A percentile compares a stretch with the other conserved stretches of the same genome.
phyloP scores from a whole-genome alignment of 2,329 filamentous ascomycete species.

The Monosporascus cannonballus region DNA sequence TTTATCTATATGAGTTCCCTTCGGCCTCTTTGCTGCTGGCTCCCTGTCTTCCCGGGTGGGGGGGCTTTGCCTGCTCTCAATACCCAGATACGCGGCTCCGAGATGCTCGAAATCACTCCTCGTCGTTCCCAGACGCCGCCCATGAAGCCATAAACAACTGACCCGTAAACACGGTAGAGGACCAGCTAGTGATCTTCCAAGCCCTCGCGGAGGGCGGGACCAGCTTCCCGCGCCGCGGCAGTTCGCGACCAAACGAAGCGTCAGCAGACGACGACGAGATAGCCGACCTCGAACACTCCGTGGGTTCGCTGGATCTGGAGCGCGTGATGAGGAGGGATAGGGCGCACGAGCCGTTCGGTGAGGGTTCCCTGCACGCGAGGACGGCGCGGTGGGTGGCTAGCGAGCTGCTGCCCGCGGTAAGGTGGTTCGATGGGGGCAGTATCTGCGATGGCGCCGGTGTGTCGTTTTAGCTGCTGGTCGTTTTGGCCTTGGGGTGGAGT shows the following conservation, averaged over 20 bases:
- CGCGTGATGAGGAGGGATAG: slow-evolving; percentile 30
- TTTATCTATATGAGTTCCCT: too few relatives aligned
- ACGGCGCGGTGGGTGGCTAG: slow-evolving; percentile 57
- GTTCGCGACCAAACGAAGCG: slow-evolving; percentile 5
- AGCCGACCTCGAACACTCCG: slow-evolving; percentile 5
- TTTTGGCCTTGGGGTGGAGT: too few relatives aligned
- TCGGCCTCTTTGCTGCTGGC: too few relatives aligned
- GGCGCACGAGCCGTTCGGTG: slow-evolving; percentile 44
- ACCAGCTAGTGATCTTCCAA: slow-evolving; percentile 57
- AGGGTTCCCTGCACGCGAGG: slow-evolving; percentile 49
- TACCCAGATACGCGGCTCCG: too few relatives aligned
- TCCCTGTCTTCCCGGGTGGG: too few relatives aligned
- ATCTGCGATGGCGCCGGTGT: slow-evolving; percentile 42
- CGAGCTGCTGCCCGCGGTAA: slow-evolving; percentile 40
- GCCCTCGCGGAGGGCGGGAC: slow-evolving; percentile 48
- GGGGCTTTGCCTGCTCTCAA: too few relatives aligned
- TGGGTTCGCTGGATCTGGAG: slow-evolving; percentile 15
- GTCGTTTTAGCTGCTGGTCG: neutral
- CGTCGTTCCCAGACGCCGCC: too few relatives aligned
- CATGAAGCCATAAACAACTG: too few relatives aligned
- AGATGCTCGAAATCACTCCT: too few relatives aligned
- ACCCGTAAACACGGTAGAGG: slow-evolving; percentile 27
- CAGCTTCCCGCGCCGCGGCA: slow-evolving; percentile 32
- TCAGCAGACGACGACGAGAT: slow-evolving; percentile 7
- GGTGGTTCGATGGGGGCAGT: slow-evolving; percentile 46